Percentiles rank a stretch among this genome's conserved stretches.
These are phyloP conservation scores for Penicillium oxalicum DNA, from an alignment of 2,329 filamentous ascomycete genomes.

Conservation along the genomic window DNA sequence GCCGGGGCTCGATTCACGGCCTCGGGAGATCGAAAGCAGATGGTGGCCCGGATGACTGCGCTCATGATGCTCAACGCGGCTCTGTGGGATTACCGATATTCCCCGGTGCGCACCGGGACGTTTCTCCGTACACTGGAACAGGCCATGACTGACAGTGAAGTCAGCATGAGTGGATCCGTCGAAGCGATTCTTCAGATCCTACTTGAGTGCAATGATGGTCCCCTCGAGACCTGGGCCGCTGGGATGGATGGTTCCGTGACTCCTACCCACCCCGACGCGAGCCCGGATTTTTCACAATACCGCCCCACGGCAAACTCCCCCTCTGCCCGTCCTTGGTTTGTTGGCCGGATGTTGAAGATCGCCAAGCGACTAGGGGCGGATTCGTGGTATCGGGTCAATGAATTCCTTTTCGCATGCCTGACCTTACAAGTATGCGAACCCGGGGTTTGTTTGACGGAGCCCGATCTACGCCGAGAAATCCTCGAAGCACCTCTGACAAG, in stretches of 20 bases:
- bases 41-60: constrained; percentile 31
- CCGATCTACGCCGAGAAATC: constrained; percentile 32
- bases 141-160: constrained; percentile 30
- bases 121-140: constrained; percentile 32
- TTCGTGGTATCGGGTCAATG: constrained; percentile 32
- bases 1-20: constrained; percentile 29
- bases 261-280: background rate
- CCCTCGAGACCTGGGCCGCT: background rate
- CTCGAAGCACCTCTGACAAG: constrained; percentile 32
- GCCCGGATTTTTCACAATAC: constrained; percentile 27
- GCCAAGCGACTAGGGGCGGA: constrained; percentile 31
- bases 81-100: constrained; percentile 37
- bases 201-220: constrained; percentile 30
- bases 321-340: constrained; percentile 35
- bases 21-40: constrained; percentile 36
- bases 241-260: background rate
- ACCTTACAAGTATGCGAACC: constrained; percentile 23
- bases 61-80: constrained; percentile 36
- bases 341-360: constrained; percentile 37
- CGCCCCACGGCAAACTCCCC: constrained; percentile 20
- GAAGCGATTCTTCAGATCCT: constrained; percentile 38
- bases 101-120: constrained; percentile 21
- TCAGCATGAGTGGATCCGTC: constrained; percentile 33
- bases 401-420: constrained; percentile 34
- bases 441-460: constrained; percentile 26